Evolutionary conservation across 768 basidiomycete species (phyloP).

Genomic region (Pulveroboletus frians): DNA sequence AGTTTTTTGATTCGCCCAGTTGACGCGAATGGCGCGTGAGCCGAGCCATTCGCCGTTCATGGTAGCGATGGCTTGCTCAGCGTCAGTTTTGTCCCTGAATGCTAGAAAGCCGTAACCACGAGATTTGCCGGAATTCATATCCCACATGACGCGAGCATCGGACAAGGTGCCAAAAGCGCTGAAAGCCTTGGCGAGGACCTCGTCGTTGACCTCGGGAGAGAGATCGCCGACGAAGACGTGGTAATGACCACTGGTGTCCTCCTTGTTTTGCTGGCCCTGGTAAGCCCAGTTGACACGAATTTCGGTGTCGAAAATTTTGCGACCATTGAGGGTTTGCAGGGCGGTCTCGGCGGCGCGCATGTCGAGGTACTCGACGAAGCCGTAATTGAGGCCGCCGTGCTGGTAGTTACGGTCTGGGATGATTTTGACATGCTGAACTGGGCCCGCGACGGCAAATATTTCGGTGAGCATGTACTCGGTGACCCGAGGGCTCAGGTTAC

Average conservation of each 20-base stretch:
- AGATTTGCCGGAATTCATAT: conserved; percentile 99
- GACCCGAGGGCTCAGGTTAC: conserved; percentile 94
- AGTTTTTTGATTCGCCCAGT: conserved; percentile 99
- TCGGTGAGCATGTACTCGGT: conserved; percentile 99
- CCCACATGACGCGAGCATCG: conserved; percentile 99
- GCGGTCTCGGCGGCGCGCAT: conserved; percentile 99
- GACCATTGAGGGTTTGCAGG: conserved; percentile 95
- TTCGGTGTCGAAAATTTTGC: conserved; percentile 99
- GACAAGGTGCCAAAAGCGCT: conserved; percentile 94
- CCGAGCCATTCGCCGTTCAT: conserved; percentile 99
- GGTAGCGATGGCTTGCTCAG: conserved; percentile 97
- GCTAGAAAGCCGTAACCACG: conserved; percentile 98
- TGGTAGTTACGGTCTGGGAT: conserved; percentile 99
- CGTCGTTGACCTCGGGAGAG: conserved; percentile 97
- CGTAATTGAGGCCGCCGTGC: conserved; percentile 98
- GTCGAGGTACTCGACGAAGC: conserved; percentile 98
- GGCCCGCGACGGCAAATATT: conserved; percentile 93
- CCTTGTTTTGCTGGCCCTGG: conserved; percentile 97
- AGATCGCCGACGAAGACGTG: conserved; percentile 99
- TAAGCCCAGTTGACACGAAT: conserved; percentile 99
- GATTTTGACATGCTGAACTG: conserved; percentile 98
- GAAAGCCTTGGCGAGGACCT: conserved; percentile 94
- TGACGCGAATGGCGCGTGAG: conserved; percentile 95
- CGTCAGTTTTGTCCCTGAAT: conserved; percentile 98
- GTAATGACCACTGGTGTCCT: conserved; percentile 95